Evolutionary conservation across 176 grass and related monocot genomes (phyloP).

Genomic region (Cenchrus americanus): DNA sequence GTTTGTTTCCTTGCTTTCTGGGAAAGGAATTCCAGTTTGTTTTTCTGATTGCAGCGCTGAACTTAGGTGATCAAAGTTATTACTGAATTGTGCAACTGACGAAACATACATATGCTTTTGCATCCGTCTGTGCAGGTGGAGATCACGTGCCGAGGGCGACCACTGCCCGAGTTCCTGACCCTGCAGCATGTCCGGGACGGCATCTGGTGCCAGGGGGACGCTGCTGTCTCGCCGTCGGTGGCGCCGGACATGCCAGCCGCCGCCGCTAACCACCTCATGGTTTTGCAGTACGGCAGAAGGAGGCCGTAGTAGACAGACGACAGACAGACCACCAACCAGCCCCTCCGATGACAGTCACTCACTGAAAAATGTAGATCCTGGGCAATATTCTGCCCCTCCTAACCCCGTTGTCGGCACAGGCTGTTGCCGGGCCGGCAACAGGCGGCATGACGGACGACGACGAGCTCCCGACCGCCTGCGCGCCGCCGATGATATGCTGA

Average conservation of each 20-base stretch:
- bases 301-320: conserved; percentile 39
- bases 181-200: conserved; percentile 65
- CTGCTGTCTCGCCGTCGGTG: conserved; percentile 37
- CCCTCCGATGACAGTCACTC: conserved; percentile 34
- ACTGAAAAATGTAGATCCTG: conserved; percentile 47
- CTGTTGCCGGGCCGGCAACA: not conserved
- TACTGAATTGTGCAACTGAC: conserved; percentile 1
- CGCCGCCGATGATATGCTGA: conserved; percentile 22
- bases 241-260: conserved; percentile 30
- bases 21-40: not conserved
- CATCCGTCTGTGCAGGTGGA: conserved; percentile 55
- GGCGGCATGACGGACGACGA: conserved; percentile 47
- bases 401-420: conserved; percentile 35
- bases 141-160: conserved; percentile 67
- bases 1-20: not conserved
- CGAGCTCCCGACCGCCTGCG: conserved; percentile 49
- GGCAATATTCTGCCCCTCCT: conserved; percentile 25
- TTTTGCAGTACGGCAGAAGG: conserved; percentile 69
- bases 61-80: not conserved
- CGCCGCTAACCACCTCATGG: conserved; percentile 62
- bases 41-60: not conserved
- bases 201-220: conserved; percentile 65
- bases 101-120: not conserved
- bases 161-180: conserved; percentile 52
- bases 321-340: conserved; percentile 5